Conservation (phyloP, 2,329 filamentous ascomycete genomes). For the Epichloe amarillans region DNA sequence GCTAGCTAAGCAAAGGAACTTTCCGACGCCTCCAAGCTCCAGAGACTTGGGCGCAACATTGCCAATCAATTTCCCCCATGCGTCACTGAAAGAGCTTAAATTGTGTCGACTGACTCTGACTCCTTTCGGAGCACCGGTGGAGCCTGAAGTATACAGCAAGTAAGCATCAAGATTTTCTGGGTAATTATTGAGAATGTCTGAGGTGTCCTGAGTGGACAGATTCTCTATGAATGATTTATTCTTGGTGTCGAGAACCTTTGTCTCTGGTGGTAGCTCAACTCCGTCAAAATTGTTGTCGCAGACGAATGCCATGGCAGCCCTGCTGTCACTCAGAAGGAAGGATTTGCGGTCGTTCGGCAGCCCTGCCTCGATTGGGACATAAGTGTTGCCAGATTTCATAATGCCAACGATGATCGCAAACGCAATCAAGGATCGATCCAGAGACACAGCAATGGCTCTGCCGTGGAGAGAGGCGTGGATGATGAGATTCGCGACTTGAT, state of each 20-base stretch:
- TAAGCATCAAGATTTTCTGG: conserved; percentile 21
- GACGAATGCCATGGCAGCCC: background rate
- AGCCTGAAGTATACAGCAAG: conserved; percentile 52
- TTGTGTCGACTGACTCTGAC: conserved; percentile 50
- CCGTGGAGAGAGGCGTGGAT: background rate
- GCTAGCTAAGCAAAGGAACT: conserved; percentile 13
- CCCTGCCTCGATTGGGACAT: background rate
- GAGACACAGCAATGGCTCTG: background rate
- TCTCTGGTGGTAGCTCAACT: background rate
- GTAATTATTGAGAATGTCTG: background rate
- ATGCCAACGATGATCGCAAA: background rate
- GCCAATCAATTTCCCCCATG: background rate
- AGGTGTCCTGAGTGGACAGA: background rate
- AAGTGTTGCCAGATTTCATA: background rate
- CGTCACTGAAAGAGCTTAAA: conserved; percentile 10
- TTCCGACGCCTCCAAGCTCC: conserved; percentile 11
- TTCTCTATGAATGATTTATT: background rate
- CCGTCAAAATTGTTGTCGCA: background rate
- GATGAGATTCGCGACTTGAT: background rate
- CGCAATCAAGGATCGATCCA: background rate
- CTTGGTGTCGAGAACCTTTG: background rate
- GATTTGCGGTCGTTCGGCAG: background rate
- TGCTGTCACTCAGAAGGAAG: background rate
- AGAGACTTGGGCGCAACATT: background rate
- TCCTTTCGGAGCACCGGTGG: conserved; percentile 53